Conservation (phyloP, 2,329 filamentous ascomycete species). For the Colletotrichum lindemuthianum region DNA sequence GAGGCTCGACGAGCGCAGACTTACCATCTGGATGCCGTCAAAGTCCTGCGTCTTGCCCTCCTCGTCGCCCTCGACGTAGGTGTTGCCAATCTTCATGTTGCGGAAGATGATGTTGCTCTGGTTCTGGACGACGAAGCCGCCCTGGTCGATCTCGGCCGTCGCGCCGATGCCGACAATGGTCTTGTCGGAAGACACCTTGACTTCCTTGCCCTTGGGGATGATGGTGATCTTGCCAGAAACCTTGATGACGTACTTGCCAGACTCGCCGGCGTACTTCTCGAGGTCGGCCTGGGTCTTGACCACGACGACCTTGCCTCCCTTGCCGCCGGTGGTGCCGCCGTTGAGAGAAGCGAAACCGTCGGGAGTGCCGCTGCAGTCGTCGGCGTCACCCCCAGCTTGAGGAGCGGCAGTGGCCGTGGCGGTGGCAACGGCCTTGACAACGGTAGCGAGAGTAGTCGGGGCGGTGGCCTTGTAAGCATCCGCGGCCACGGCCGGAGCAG, state of each 20-base stretch:
- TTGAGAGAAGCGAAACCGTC: slow-evolving; percentile 40
- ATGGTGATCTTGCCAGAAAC: slow-evolving; percentile 40
- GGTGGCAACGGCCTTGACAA: slow-evolving; percentile 24
- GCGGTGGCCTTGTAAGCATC: slow-evolving; percentile 6
- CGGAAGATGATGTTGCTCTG: slow-evolving; percentile 40
- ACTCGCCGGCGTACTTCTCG: slow-evolving; percentile 37
- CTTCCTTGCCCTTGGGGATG: slow-evolving; percentile 36
- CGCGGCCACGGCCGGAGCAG: slow-evolving; percentile 2
- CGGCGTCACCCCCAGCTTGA: neutral
- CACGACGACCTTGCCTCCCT: slow-evolving; percentile 37
- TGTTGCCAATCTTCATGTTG: slow-evolving; percentile 39
- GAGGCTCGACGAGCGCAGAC: neutral
- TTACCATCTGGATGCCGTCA: slow-evolving; percentile 40
- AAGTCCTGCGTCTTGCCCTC: slow-evolving; percentile 40
- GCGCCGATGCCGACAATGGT: slow-evolving; percentile 41
- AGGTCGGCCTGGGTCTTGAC: slow-evolving; percentile 39
- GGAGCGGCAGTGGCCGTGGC: slow-evolving; percentile 20
- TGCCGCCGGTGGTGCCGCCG: slow-evolving; percentile 40
- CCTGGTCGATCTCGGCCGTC: slow-evolving; percentile 39
- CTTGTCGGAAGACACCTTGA: slow-evolving; percentile 39
- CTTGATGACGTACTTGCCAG: slow-evolving; percentile 40
- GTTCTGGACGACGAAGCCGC: slow-evolving; percentile 38
- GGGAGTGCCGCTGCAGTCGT: slow-evolving; percentile 30
- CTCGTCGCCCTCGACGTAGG: slow-evolving; percentile 33
- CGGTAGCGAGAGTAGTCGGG: slow-evolving; percentile 14